Evolutionary conservation across 1,284 basidiomycete genomes (phyloP).

Genomic region (Gymnopus androsaceus): DNA sequence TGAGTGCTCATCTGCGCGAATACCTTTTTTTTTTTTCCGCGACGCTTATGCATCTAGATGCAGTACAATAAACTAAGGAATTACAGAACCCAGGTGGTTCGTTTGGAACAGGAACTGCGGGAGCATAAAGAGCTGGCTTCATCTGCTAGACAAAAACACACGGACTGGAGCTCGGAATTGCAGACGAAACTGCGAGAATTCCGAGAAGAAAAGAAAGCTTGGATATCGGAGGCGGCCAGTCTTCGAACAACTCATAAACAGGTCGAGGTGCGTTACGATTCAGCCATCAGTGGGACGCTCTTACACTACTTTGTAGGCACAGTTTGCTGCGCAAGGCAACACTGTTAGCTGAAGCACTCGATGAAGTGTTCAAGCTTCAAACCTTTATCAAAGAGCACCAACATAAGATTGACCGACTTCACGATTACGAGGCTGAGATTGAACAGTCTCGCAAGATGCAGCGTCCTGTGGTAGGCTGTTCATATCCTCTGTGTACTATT

Average conservation of each 20-base stretch:
- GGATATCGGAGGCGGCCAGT: slow-evolving; percentile 60
- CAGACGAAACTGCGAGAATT: slow-evolving; percentile 67
- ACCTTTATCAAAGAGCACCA: slow-evolving; percentile 70
- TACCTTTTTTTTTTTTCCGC: not conserved
- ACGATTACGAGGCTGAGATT: slow-evolving; percentile 74
- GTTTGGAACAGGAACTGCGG: slow-evolving; percentile 61
- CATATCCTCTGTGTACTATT: not conserved
- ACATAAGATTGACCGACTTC: slow-evolving; percentile 70
- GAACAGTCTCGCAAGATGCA: slow-evolving; percentile 72
- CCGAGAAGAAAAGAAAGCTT: slow-evolving; percentile 67
- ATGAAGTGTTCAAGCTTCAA: slow-evolving; percentile 60
- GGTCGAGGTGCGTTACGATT: slow-evolving; percentile 45
- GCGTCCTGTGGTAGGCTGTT: slow-evolving; percentile 64
- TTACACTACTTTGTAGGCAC: slow-evolving; percentile 44
- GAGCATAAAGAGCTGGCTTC: slow-evolving; percentile 67
- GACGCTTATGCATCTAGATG: not conserved
- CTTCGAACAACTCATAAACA: slow-evolving; percentile 69
- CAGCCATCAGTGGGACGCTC: not conserved
- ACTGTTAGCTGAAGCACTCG: slow-evolving; percentile 61
- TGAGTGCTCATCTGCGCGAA: slow-evolving; percentile 37
- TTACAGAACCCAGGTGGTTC: slow-evolving; percentile 64
- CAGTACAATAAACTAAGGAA: slow-evolving; percentile 79
- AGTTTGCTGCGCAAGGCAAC: slow-evolving; percentile 68
- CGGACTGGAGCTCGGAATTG: slow-evolving; percentile 72
- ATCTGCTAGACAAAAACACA: slow-evolving; percentile 64